Evolutionary conservation across 176 grass and related monocot species (phyloP).

Genomic region (Bonia amplexicaulis): DNA sequence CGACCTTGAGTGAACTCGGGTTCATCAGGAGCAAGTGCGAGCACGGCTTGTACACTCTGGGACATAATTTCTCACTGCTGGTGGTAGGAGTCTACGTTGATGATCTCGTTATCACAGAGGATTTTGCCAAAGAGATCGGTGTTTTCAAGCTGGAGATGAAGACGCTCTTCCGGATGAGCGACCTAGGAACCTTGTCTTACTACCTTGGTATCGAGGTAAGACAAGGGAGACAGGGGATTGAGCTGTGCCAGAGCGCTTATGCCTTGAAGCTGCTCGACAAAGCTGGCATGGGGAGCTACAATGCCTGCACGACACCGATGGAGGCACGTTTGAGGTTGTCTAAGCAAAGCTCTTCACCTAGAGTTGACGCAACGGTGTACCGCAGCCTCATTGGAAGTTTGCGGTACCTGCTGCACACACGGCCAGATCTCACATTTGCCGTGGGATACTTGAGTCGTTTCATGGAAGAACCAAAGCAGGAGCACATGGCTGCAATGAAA

Average conservation of each 20-base stretch:
- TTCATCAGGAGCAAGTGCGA: not conserved
- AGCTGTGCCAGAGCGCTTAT: rapidly evolving
- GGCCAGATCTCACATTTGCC: rapidly evolving
- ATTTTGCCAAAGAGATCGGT: rapidly evolving
- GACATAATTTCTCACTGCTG: rapidly evolving
- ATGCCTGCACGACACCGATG: rapidly evolving
- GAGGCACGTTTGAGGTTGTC: rapidly evolving
- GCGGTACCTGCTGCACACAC: not conserved
- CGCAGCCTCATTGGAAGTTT: not conserved
- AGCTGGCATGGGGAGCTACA: not conserved
- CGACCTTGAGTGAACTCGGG: rapidly evolving
- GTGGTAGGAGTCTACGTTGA: not conserved
- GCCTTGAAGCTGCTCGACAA: not conserved
- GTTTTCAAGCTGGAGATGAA: not conserved
- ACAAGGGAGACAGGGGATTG: rapidly evolving
- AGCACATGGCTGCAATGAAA: not conserved
- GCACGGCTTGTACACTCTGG: not conserved
- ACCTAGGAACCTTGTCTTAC: not conserved
- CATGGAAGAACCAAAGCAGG: not conserved
- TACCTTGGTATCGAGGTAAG: not conserved
- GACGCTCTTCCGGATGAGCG: not conserved
- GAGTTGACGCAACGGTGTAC: rapidly evolving
- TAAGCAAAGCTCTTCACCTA: rapidly evolving
- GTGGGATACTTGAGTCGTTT: not conserved
- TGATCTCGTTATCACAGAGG: not conserved